Base-by-base conservation (phyloP, 2,329 filamentous ascomycete species). In the Penicillium digitatum region DNA sequence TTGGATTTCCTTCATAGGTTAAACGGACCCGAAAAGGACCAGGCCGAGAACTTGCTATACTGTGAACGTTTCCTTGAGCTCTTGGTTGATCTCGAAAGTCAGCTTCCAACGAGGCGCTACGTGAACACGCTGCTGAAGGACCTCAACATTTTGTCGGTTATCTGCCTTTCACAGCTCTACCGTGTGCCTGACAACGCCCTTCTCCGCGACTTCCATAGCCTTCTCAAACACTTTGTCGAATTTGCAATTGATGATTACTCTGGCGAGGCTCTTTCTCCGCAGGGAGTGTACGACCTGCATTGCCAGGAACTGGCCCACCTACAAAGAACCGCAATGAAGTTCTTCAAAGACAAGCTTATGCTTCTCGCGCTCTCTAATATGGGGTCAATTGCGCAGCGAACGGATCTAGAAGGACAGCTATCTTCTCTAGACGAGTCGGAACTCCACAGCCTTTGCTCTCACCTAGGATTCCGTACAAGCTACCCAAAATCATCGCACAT, bases 21-120 rank as follows among this genome's bases (percentile, higher is more conserved):
- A 10, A 89, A 95, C 69, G 77, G 79, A 4, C 29, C 65, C 12
- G 72, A 72, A 16, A 69, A 71, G 48, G 63, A 69, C 20, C 64
- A 67, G 54, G 59, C 72, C 73, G 87, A 91, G 31, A 85, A 88
- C 62, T 71, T 91, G 20, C 75, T 84, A 3, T 99, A 96, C 72
- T 95, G 90, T 70, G 93, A 97, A 73, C 84, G 92, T n/a, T 93
- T 97, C 60, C 75, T 94, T 48, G 94, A 99, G 72, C 87, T 99
- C 48, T 78, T 99, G 45, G 87, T 88, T 9, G 94, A 99, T 69
- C 77, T 99, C 20, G 86, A 95, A 71, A 96, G 93, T 66, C 94
- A 99, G 71, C 79, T 97, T 45, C 94, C 94, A 0, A 99, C 95
- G 3, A 82, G 94, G 64, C 85, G 94, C 72, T 97, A 97, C 70